phyloP scores from a whole-genome alignment of 2,329 filamentous ascomycete genomes.

The Arachnomyces sp. region DNA sequence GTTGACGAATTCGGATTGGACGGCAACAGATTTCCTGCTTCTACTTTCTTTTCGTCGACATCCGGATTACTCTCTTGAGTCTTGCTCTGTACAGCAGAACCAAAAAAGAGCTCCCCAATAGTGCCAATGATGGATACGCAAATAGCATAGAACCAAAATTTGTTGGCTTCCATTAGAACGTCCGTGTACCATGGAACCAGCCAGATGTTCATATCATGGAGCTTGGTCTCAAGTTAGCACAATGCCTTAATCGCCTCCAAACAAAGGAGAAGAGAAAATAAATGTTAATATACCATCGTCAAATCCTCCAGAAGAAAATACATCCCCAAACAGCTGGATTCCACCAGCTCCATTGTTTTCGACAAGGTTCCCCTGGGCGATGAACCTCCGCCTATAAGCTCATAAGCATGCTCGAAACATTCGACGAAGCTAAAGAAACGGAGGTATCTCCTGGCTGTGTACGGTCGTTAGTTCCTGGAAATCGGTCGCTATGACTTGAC shows the following conservation, averaged over 20 bases:
- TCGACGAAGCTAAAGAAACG: slow-evolving; percentile 7
- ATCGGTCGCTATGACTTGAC: no score
- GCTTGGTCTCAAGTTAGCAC: neutral
- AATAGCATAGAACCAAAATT: slow-evolving; percentile 10
- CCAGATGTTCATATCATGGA: slow-evolving; percentile 10
- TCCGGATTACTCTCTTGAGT: no score
- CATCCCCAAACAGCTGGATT: no score
- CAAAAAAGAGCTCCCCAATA: neutral
- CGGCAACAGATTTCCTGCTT: no score
- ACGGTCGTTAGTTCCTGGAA: slow-evolving; percentile 1
- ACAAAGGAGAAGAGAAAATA: no score
- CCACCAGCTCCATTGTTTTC: no score
- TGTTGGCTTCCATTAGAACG: slow-evolving; percentile 7
- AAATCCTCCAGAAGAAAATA: no score
- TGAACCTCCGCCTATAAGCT: neutral
- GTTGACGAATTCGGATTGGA: neutral
- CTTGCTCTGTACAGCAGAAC: no score
- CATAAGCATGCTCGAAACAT: slow-evolving; percentile 5
- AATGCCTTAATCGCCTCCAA: no score
- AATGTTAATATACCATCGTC: no score
- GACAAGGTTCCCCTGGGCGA: no score
- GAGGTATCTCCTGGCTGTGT: slow-evolving; percentile 8
- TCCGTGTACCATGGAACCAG: slow-evolving; percentile 7
- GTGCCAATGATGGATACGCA: slow-evolving; percentile 4
- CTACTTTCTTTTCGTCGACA: no score